Evolutionary conservation across 1,139 yeast genomes (phyloP).

Genomic region (Schwanniomyces etchellsii): DNA sequence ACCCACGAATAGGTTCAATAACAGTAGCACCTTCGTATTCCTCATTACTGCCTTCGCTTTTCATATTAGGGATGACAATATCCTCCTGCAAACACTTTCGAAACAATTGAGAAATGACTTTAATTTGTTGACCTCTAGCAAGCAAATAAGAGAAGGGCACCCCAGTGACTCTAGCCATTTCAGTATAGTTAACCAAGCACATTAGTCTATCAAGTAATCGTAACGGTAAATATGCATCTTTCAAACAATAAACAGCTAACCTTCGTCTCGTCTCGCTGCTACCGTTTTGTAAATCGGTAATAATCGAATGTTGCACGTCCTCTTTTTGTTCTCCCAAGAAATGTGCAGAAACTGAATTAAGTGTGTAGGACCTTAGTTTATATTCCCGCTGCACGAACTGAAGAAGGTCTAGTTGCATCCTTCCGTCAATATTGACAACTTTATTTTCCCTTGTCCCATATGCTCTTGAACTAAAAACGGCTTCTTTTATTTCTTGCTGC

Average conservation of each 20-base stretch:
- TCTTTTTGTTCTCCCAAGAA: conserved; percentile 95
- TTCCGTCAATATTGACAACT: conserved; percentile 87
- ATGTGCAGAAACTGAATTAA: conserved; percentile 93
- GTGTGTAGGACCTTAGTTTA: conserved; percentile 87
- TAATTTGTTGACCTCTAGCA: conserved; percentile 94
- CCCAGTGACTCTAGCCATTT: conserved; percentile 99
- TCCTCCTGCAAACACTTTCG: conserved; percentile 85
- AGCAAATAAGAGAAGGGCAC: conserved; percentile 90
- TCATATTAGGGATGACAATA: conserved; percentile 86
- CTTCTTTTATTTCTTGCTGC: conserved; percentile 73
- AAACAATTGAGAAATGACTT: conserved; percentile 90
- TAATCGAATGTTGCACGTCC: conserved; percentile 95
- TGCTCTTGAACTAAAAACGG: conserved; percentile 89
- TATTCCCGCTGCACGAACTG: conserved; percentile 94
- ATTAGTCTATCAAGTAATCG: conserved; percentile 84
- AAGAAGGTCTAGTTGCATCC: conserved; percentile 89
- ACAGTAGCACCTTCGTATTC: conserved; percentile 99
- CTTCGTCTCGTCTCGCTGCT: conserved; percentile 88
- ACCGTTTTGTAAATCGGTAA: conserved; percentile 92
- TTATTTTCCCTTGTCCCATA: conserved; percentile 95
- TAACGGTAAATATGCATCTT: conserved; percentile 90
- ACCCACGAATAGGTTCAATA: conserved; percentile 93
- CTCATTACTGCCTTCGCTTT: conserved; percentile 74
- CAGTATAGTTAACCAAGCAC: conserved; percentile 96
- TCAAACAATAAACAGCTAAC: conserved; percentile 92